phyloP scores from a whole-genome alignment of 2,329 filamentous ascomycete genomes.

The Clonostachys chloroleuca region DNA sequence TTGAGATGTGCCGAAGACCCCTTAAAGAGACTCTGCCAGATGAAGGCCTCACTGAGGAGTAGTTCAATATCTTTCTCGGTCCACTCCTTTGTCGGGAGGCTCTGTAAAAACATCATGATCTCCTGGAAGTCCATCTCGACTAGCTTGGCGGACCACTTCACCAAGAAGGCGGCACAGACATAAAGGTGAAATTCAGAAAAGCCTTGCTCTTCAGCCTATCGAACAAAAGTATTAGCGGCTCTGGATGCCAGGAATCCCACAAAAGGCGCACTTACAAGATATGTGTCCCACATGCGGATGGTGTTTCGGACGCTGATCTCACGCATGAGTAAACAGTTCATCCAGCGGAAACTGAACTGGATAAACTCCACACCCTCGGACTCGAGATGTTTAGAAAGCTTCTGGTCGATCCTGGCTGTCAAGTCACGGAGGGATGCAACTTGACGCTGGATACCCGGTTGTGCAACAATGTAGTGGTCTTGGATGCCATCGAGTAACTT shows the following conservation, averaged over 20 bases:
- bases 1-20: conserved; percentile 87
- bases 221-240: not conserved
- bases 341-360: conserved; percentile 98
- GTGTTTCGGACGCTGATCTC: conserved; percentile 96
- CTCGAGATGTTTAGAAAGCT: conserved; percentile 83
- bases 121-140: conserved; percentile 98
- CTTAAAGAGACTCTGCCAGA: conserved; percentile 97
- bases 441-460: conserved; percentile 93
- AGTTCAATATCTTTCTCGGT: conserved; percentile 98
- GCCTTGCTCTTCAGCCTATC: conserved; percentile 91
- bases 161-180: conserved; percentile 94
- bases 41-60: conserved; percentile 91
- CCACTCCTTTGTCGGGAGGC: conserved; percentile 88
- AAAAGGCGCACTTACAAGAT: conserved; percentile 63
- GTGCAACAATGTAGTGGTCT: conserved; percentile 97
- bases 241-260: not conserved
- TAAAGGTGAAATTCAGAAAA: conserved; percentile 99
- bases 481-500: conserved; percentile 98
- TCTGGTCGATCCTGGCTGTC: conserved; percentile 82
- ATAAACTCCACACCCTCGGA: conserved; percentile 95
- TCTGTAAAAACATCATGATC: conserved; percentile 99
- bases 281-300: conserved; percentile 99
- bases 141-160: conserved; percentile 96
- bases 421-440: conserved; percentile 85
- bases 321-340: conserved; percentile 98